phyloP scores from a whole-genome alignment of 2,329 filamentous ascomycete species.

The Ophiocordyceps camponoti-rufipedis region DNA sequence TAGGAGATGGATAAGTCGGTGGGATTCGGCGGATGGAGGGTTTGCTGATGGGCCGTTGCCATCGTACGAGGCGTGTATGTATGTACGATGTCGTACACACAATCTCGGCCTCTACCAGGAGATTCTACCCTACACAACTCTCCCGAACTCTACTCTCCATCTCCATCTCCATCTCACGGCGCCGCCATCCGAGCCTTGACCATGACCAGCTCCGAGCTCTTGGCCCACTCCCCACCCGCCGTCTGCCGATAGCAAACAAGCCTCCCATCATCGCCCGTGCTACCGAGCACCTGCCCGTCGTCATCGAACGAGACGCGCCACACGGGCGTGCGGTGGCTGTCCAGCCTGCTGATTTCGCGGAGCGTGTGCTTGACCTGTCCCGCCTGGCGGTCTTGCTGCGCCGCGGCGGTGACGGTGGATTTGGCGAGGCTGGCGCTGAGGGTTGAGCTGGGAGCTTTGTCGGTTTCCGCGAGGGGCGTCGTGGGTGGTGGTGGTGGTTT shows the following conservation, averaged over 20 bases:
- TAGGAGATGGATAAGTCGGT: no score
- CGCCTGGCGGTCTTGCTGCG: slow-evolving; percentile 19
- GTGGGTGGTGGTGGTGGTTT: slow-evolving; percentile 6
- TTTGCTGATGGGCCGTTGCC: no score
- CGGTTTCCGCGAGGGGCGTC: slow-evolving; percentile 9
- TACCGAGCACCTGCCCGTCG: slow-evolving; percentile 54
- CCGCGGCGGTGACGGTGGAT: slow-evolving; percentile 32
- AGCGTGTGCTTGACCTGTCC: slow-evolving; percentile 48
- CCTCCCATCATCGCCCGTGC: slow-evolving; percentile 59
- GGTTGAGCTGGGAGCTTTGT: slow-evolving; percentile 14
- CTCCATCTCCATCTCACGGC: slow-evolving; percentile 12
- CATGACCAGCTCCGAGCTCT: slow-evolving; percentile 41
- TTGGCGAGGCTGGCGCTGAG: slow-evolving; percentile 35
- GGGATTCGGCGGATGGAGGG: no score
- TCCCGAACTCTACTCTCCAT: no score
- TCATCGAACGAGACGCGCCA: slow-evolving; percentile 59
- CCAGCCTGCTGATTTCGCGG: slow-evolving; percentile 47
- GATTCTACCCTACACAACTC: no score
- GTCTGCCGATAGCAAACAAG: slow-evolving; percentile 43
- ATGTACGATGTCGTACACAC: no score
- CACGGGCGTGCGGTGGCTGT: slow-evolving; percentile 49
- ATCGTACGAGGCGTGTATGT: no score
- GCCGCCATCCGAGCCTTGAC: slow-evolving; percentile 35
- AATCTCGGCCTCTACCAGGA: no score
- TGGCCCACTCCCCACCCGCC: slow-evolving; percentile 37